Evolutionary conservation across 495 filamentous ascomycete species (phyloP), one percentile per base, ranked within the genome.

Genomic region (Lineolata rhizophorae): DNA sequence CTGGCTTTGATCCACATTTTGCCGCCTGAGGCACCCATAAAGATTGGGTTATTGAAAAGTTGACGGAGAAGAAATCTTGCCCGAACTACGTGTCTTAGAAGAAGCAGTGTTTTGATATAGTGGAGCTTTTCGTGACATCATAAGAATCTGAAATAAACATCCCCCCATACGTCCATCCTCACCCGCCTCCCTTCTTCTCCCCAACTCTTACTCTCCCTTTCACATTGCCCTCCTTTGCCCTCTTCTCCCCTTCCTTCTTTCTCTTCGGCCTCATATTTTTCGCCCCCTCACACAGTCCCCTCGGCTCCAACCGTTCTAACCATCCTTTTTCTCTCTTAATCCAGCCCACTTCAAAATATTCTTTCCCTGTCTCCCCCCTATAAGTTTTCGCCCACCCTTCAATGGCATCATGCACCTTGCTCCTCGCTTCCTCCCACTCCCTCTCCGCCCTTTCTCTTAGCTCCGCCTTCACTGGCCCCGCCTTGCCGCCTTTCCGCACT

Each of bases 371-470:
- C 22, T 50, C 53, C 62, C 70, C 50, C 50, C 64, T 12, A 52
- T 93, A 97, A 57, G 94, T 77, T 12, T 60, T 48, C 19, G 65
- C 65, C 74, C 76, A 82, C 40, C 75, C 67, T 39, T 58, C 48
- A 30, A 82, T 43, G 21, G 57, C 60, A 4, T 68, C 62, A 33
- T 60, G 38, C 1, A 71, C 70, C 50, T 67, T 53, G 27, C 54
- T 44, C 43, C 48, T 48, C 21, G 76, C 75, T 27, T 37, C 25
- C 35, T 59, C 44, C 20, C 56, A n/a, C 44, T 68, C 66, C 51
- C 42, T 40, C 46, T 58, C 51, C 27, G 47, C 43, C 27, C 45
- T 38, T 28, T 34, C 46, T 39, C 55, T 60, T 49, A 70, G 57
- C 35, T 60, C 43, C 40, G 60, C 59, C 37, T 61, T 65, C 8